Evolutionary conservation across 2,329 filamentous ascomycete species (phyloP).

Genomic region (Penicillium vulpinum): DNA sequence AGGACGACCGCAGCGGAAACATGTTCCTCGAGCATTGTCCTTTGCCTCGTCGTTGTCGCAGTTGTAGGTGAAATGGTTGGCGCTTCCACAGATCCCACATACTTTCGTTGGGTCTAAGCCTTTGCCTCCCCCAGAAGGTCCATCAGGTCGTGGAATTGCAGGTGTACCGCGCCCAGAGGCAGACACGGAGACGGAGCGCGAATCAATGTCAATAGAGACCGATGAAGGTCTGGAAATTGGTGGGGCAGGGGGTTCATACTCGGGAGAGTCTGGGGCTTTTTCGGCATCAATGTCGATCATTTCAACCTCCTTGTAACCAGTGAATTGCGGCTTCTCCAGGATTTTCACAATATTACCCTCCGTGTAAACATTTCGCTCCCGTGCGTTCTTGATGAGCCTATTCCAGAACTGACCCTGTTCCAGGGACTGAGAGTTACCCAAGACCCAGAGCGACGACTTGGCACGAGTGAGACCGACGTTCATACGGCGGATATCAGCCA

Average conservation of each 20-base stretch:
- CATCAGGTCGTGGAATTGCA: conserved; percentile 29
- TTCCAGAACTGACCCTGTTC: conserved; percentile 89
- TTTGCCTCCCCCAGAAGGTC: conserved; percentile 45
- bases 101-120: conserved; percentile 45
- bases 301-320: conserved; percentile 45
- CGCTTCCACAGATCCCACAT: conserved; percentile 50
- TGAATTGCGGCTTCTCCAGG: conserved; percentile 55
- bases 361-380: conserved; percentile 72
- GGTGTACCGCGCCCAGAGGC: conserved; percentile 30
- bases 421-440: conserved; percentile 86
- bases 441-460: conserved; percentile 93
- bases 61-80: conserved; percentile 44
- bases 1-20: conserved; percentile 43
- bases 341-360: conserved; percentile 61
- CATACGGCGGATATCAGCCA: conserved; percentile 98
- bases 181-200: conserved; percentile 22
- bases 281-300: conserved; percentile 41
- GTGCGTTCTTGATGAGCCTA: conserved; percentile 79
- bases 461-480: conserved; percentile 97
- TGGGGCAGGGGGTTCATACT: conserved; percentile 21
- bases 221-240: conserved; percentile 37
- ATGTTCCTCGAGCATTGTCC: conserved; percentile 39
- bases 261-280: conserved; percentile 8
- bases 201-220: conserved; percentile 19
- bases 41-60: conserved; percentile 49